These are phyloP conservation scores for Cryptosporidium baileyi DNA, from an alignment of 169 alveolate genomes.

Conservation along the genomic window DNA sequence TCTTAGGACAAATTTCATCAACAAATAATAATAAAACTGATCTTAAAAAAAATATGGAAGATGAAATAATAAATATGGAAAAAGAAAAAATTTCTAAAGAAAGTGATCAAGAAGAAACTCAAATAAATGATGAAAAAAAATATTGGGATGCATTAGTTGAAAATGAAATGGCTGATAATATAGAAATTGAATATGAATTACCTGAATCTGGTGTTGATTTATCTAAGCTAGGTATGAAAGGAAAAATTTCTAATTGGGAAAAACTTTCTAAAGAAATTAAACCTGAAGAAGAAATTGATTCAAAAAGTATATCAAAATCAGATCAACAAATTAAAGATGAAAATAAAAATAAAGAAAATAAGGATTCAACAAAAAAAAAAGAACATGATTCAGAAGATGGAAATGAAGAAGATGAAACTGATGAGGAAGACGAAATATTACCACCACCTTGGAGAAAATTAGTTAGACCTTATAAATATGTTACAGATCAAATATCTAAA, in stretches of 20 bases:
- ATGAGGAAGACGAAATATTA: constrained; percentile 44
- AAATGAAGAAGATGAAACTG: constrained; percentile 56
- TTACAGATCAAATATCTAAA: constrained; percentile 76
- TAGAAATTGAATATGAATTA: constrained; percentile 6
- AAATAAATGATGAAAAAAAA: background rate
- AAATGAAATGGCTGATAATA: constrained; percentile 6
- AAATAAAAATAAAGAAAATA: background rate
- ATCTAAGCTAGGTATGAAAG: constrained; percentile 62
- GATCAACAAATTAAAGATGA: background rate
- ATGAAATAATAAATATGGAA: constrained; percentile 8
- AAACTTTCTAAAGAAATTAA: constrained; percentile 6
- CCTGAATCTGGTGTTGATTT: constrained; percentile 68
- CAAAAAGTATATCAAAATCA: constrained; percentile 52
- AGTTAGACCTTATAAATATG: constrained; percentile 75
- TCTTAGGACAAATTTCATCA: background rate
- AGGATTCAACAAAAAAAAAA: constrained; percentile 25
- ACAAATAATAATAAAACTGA: background rate
- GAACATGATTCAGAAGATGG: constrained; percentile 56
- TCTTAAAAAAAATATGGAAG: constrained; percentile 4
- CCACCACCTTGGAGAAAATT: constrained; percentile 79
- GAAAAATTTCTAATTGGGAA: constrained; percentile 21
- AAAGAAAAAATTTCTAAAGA: background rate
- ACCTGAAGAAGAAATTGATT: constrained; percentile 6
- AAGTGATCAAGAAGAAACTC: constrained; percentile 13
- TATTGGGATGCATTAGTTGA: constrained; percentile 54